Percentiles rank a stretch among this genome's conserved stretches.
Evolutionary conservation across 441 rosid genomes (phyloP).

Genomic region (Pelargonium myrrhifolium): DNA sequence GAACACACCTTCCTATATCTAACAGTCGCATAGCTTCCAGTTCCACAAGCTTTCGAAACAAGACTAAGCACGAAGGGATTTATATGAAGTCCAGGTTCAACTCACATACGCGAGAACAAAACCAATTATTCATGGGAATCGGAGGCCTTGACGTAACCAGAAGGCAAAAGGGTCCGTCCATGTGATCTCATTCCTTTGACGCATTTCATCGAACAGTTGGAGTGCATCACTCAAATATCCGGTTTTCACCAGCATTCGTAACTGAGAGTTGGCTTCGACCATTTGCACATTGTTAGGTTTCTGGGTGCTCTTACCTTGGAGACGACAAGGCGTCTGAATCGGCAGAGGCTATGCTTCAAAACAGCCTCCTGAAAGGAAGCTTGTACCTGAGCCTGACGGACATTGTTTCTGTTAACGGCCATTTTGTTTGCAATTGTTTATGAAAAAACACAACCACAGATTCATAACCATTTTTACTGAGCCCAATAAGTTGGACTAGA

Average conservation of each 20-base stretch:
- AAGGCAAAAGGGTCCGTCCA: constrained; percentile 71
- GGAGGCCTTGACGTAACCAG: constrained; percentile 49
- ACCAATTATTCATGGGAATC: constrained; percentile 44
- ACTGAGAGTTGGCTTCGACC: constrained; percentile 35
- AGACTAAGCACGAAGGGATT: constrained; percentile 66
- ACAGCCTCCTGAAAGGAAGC: constrained; percentile 35
- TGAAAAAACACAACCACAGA: too few species aligned
- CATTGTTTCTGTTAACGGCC: too few species aligned
- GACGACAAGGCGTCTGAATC: constrained; percentile 16
- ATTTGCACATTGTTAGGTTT: constrained; percentile 14
- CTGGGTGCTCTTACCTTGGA: neutral
- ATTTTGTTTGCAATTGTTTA: too few species aligned
- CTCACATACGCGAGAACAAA: constrained; percentile 61
- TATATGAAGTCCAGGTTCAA: constrained; percentile 37
- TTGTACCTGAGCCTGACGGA: constrained; percentile 17
- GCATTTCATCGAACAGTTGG: constrained; percentile 64
- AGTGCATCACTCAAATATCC: constrained; percentile 47
- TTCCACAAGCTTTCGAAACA: constrained; percentile 67
- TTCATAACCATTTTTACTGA: too few species aligned
- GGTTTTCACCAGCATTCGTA: constrained; percentile 30
- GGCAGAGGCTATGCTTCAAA: constrained; percentile 23
- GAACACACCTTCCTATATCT: constrained; percentile 47
- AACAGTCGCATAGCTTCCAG: constrained; percentile 31
- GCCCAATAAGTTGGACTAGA: too few species aligned
- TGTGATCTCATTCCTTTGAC: constrained; percentile 48